Conservation (phyloP, 345 rosid species). For the Diplotaxis tenuifolia region DNA sequence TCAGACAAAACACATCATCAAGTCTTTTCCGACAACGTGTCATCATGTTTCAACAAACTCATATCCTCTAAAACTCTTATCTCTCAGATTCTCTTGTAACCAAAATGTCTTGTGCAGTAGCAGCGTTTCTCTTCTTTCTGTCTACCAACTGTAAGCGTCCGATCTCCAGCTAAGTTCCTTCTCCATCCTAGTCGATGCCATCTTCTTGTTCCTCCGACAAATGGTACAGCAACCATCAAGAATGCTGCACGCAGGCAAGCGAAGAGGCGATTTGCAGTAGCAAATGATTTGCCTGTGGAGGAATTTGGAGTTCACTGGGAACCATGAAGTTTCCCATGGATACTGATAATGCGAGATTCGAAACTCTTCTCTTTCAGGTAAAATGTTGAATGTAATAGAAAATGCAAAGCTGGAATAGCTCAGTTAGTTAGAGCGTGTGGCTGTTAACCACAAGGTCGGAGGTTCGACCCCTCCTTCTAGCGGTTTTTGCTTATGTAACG, state of each 20-base stretch:
- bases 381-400: rapidly evolving
- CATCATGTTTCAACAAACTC: constrained; percentile 9
- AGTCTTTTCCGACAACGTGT: background rate
- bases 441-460: constrained; percentile 84
- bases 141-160: background rate
- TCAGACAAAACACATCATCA: constrained; percentile 14
- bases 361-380: constrained; percentile 73
- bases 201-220: background rate
- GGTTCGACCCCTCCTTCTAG: constrained; percentile 74
- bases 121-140: constrained; percentile 1
- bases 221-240: background rate
- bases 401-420: constrained; percentile 57
- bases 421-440: constrained; percentile 87
- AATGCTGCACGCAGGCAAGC: constrained; percentile 24
- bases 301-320: constrained; percentile 74
- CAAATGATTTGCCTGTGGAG: constrained; percentile 34
- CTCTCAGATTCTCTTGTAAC: constrained; percentile 6
- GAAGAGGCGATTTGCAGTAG: constrained; percentile 24
- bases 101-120: constrained; percentile 27
- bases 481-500: background rate
- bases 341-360: constrained; percentile 64
- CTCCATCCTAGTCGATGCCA: background rate
- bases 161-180: constrained; percentile 14
- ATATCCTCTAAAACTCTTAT: constrained; percentile 21
- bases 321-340: constrained; percentile 72